Evolutionary conservation across 208 protist genomes (phyloP).

Genomic region (Acanthamoeba healyi): DNA sequence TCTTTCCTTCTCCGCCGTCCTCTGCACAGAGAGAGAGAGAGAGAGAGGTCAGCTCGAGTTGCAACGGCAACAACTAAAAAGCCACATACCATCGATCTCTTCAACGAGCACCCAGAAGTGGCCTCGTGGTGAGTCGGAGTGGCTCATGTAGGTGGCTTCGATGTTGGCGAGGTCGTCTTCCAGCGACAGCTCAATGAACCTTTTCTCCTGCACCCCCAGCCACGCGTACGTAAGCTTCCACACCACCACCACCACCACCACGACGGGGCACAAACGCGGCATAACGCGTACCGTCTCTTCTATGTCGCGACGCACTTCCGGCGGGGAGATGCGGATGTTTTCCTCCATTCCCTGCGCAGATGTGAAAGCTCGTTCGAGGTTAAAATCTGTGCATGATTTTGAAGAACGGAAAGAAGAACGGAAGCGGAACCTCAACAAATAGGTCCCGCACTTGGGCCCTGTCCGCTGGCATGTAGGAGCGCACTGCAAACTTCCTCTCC

Average conservation of each 20-base stretch:
- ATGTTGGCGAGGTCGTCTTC: background rate
- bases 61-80: background rate
- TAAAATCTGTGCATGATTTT: background rate
- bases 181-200: background rate
- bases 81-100: background rate
- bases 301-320: background rate
- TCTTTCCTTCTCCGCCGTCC: background rate
- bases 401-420: no score
- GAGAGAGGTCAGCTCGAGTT: no score
- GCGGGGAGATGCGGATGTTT: background rate
- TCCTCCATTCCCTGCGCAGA: background rate
- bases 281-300: background rate
- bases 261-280: background rate
- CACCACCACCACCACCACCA: background rate
- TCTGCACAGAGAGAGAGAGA: no score
- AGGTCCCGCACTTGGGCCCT: background rate
- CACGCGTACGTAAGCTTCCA: no score
- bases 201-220: background rate
- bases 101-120: conserved; percentile 18
- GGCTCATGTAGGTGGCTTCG: background rate
- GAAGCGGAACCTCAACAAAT: background rate
- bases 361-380: no score
- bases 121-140: background rate
- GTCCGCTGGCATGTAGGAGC: background rate
- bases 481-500: background rate